phyloP scores from a whole-genome alignment of 2,329 filamentous ascomycete species.

The Talaromyces sp. region DNA sequence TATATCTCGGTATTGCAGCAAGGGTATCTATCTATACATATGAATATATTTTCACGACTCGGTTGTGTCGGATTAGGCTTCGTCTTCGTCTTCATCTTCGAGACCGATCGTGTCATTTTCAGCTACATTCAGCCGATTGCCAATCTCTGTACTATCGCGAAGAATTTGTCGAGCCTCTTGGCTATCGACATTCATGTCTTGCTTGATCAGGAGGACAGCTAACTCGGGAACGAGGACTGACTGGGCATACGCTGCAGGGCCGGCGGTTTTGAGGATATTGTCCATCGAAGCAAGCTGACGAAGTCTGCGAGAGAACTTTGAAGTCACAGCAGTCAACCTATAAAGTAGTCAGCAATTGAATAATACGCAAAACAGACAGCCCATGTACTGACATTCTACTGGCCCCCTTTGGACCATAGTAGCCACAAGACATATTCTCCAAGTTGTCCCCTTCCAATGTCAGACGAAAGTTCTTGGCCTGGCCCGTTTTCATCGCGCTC shows the following conservation, averaged over 20 bases:
- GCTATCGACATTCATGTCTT: constrained; percentile 50
- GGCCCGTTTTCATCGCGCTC: constrained; percentile 52
- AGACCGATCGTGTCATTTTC: constrained; percentile 50
- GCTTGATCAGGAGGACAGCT: constrained; percentile 51
- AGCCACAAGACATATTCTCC: constrained; percentile 64
- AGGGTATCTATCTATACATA: background rate
- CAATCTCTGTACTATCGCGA: constrained; percentile 62
- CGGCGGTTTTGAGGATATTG: constrained; percentile 60
- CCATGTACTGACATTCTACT: constrained; percentile 58
- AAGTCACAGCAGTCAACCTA: constrained; percentile 56
- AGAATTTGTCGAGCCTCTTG: constrained; percentile 54
- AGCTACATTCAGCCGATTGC: constrained; percentile 64
- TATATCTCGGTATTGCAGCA: background rate
- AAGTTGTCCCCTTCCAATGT: constrained; percentile 43
- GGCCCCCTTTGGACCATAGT: constrained; percentile 75
- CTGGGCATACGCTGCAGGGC: constrained; percentile 66
- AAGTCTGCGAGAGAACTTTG: constrained; percentile 55
- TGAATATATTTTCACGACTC: background rate
- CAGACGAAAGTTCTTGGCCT: constrained; percentile 57
- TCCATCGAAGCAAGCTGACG: constrained; percentile 61
- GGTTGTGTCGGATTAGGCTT: background rate
- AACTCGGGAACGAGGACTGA: constrained; percentile 72
- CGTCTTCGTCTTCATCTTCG: constrained; percentile 11
- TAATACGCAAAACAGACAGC: background rate
- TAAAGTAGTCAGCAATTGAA: background rate